Conservation (phyloP, 139 green algal species). For the Ettlia oleoabundans region DNA sequence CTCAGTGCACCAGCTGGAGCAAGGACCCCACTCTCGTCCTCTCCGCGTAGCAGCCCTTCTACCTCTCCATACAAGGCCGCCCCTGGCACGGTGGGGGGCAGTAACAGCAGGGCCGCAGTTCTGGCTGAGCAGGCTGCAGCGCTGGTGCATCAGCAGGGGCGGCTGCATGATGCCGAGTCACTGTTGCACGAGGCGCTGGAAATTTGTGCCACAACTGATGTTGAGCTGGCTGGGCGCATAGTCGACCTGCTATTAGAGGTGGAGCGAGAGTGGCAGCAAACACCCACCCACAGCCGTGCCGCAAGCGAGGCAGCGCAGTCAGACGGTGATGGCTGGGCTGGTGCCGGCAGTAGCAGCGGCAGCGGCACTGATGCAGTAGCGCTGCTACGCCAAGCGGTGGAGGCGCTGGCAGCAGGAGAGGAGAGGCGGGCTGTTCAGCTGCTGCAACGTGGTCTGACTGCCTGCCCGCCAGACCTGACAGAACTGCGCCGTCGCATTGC, state of each 20-base stretch:
- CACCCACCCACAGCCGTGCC: neutral
- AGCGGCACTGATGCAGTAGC: neutral
- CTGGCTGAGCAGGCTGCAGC: neutral
- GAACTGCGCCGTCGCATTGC: constrained; percentile 9
- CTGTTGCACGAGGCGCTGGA: constrained; percentile 22
- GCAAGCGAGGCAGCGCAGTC: neutral
- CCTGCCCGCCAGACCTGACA: neutral
- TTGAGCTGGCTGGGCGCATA: neutral
- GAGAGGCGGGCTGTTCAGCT: neutral
- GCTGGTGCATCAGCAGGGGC: constrained; percentile 1
- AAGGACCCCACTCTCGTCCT: neutral
- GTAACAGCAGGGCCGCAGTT: neutral
- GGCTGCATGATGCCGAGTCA: neutral
- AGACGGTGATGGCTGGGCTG: neutral
- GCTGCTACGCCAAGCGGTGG: neutral
- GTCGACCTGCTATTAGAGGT: constrained; percentile 6
- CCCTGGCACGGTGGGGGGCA: neutral
- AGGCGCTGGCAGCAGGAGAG: neutral
- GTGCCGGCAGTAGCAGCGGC: neutral
- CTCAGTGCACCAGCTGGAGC: neutral
- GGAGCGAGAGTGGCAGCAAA: neutral
- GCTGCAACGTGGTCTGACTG: neutral
- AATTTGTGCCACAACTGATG: neutral
- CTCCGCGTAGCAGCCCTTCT: neutral
- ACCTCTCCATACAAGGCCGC: constrained; percentile 2